Conservation (phyloP, 345 rosid species). For the Mangifera indica region DNA sequence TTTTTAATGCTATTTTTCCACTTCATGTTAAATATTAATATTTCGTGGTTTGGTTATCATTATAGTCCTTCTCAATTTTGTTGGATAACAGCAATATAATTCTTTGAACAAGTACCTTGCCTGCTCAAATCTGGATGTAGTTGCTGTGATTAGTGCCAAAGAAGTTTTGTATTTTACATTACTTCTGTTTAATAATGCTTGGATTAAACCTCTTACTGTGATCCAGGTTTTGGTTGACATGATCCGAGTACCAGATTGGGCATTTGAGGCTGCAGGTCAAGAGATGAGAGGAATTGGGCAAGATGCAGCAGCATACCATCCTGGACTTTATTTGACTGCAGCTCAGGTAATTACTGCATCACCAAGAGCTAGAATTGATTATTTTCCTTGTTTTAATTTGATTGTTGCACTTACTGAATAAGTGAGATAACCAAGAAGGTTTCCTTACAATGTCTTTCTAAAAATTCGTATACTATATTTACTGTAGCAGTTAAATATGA, state of each 20-base stretch:
- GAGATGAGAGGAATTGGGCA: slow-evolving; percentile 95
- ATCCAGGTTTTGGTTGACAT: slow-evolving; percentile 87
- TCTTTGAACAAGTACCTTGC: neutral
- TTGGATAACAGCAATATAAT: neutral
- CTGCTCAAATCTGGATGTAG: neutral
- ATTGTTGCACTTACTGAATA: neutral
- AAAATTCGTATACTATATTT: neutral
- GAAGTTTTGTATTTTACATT: neutral
- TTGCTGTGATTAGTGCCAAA: neutral
- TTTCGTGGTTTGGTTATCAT: neutral
- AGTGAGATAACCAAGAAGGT: neutral
- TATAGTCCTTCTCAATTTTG: neutral
- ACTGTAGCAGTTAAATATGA: too few species aligned
- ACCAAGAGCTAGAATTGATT: neutral
- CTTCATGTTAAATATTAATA: neutral
- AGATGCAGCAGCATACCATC: slow-evolving; percentile 90
- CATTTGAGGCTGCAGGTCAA: slow-evolving; percentile 99
- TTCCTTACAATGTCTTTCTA: neutral
- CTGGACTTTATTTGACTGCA: slow-evolving; percentile 89
- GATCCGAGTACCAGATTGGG: slow-evolving; percentile 97
- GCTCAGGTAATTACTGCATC: slow-evolving; percentile 62
- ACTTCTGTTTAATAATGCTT: neutral
- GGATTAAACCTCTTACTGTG: slow-evolving; percentile 14
- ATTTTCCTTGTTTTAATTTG: neutral
- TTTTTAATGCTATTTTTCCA: neutral